phyloP scores from a whole-genome alignment of 257 asterid genomes.

The Ballota nigra region DNA sequence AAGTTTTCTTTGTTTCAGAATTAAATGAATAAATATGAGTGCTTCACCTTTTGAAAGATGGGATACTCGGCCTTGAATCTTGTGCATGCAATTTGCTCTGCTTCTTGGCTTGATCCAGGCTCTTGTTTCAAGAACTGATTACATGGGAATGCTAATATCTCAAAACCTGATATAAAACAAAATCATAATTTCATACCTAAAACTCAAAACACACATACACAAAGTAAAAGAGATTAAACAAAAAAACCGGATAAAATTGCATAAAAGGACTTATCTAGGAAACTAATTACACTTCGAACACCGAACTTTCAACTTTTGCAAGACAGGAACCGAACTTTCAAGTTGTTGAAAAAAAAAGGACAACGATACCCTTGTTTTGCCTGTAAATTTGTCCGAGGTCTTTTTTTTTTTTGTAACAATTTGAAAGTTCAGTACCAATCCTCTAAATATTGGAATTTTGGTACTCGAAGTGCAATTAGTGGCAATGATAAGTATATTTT shows the following conservation, averaged over 20 bases:
- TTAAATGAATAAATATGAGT: not conserved
- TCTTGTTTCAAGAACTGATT: slow-evolving; percentile 80
- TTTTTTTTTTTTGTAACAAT: too few species aligned
- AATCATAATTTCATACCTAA: not conserved
- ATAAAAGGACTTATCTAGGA: too few species aligned
- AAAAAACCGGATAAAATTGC: not conserved
- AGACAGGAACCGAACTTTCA: too few species aligned
- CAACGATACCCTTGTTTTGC: too few species aligned
- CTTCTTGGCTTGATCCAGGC: slow-evolving; percentile 66
- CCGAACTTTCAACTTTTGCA: too few species aligned
- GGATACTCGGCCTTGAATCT: slow-evolving; percentile 76
- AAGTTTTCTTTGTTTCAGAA: not conserved
- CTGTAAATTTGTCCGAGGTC: too few species aligned
- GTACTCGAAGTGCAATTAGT: too few species aligned
- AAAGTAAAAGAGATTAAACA: not conserved
- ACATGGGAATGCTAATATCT: slow-evolving; percentile 82
- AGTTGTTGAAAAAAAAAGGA: too few species aligned
- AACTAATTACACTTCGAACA: too few species aligned
- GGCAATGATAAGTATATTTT: too few species aligned
- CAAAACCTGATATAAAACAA: slow-evolving; percentile 48
- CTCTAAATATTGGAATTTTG: too few species aligned
- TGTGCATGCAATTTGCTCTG: slow-evolving; percentile 64
- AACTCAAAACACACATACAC: not conserved
- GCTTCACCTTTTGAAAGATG: slow-evolving; percentile 60
- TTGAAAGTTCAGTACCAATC: too few species aligned